phyloP scores from a whole-genome alignment of 495 filamentous ascomycete species.

The Hypoxylon fragiforme region DNA sequence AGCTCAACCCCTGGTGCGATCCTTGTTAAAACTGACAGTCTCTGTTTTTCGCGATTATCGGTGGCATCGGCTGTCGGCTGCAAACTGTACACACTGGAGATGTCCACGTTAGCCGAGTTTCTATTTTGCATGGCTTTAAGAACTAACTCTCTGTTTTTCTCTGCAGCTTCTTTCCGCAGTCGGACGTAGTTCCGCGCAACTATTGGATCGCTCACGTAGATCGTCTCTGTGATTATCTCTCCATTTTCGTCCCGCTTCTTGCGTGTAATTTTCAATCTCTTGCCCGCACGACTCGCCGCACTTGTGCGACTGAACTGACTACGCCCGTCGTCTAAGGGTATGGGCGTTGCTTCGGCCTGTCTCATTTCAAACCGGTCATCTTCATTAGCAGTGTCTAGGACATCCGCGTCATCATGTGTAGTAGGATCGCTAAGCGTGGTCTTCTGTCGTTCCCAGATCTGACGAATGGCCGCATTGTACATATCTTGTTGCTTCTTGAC shows the following conservation, averaged over 20 bases:
- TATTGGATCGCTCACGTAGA: constrained; percentile 70
- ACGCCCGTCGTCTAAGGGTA: constrained; percentile 69
- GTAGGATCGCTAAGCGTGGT: constrained; percentile 64
- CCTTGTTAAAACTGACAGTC: constrained; percentile 51
- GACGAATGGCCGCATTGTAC: constrained; percentile 84
- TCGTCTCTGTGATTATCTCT: constrained; percentile 58
- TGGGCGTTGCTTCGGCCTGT: constrained; percentile 45
- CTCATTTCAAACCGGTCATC: constrained; percentile 58
- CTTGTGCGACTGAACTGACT: constrained; percentile 86
- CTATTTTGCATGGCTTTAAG: not conserved
- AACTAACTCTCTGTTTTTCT: constrained; percentile 68
- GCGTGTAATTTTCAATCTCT: constrained; percentile 73
- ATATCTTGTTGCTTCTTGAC: constrained; percentile 86
- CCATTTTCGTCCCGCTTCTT: constrained; percentile 64
- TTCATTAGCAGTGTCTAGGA: constrained; percentile 61
- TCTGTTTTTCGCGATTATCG: constrained; percentile 55
- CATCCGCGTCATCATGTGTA: constrained; percentile 66
- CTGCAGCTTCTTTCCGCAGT: constrained; percentile 57
- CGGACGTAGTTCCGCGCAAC: constrained; percentile 70
- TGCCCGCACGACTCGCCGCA: constrained; percentile 65
- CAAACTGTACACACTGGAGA: constrained; percentile 50
- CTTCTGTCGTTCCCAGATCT: constrained; percentile 89
- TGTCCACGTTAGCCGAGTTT: too few species aligned
- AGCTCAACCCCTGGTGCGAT: constrained; percentile 39
- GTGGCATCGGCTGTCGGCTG: constrained; percentile 77